Percentiles rank a stretch among this genome's conserved stretches.
These are phyloP conservation scores for Aspergillus homomorphus DNA, from an alignment of 495 filamentous ascomycete species.

Conservation along the genomic window DNA sequence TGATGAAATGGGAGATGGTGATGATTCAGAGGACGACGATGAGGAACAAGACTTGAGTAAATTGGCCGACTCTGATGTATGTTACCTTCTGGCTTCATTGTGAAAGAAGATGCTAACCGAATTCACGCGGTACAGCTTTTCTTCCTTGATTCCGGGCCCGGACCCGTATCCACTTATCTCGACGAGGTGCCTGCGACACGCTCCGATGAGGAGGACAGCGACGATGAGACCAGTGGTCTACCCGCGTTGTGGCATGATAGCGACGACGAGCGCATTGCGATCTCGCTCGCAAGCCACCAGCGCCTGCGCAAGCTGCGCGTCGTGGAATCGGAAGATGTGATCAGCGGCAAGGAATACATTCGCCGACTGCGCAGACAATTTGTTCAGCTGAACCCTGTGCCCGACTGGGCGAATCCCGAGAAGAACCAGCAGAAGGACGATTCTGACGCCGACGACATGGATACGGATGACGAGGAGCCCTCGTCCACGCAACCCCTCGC, in stretches of 20 bases:
- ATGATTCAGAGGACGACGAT: constrained; percentile 22
- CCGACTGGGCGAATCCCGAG: constrained; percentile 67
- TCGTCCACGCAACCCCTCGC: constrained; percentile 72
- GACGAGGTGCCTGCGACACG: constrained; percentile 29
- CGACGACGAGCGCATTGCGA: constrained; percentile 81
- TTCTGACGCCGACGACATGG: constrained; percentile 38
- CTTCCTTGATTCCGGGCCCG: constrained; percentile 63
- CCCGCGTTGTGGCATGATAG: constrained; percentile 86
- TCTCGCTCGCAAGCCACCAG: constrained; percentile 73
- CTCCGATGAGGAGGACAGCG: constrained; percentile 26
- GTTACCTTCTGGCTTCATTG: constrained; percentile 24
- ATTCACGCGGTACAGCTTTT: constrained; percentile 51
- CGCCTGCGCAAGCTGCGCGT: constrained; percentile 77
- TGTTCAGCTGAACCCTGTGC: constrained; percentile 72
- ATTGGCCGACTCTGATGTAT: constrained; percentile 63
- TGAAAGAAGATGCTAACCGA: constrained; percentile 22
- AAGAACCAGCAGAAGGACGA: constrained; percentile 52
- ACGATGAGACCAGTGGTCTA: constrained; percentile 28
- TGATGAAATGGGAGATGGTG: constrained; percentile 35
- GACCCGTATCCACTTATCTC: constrained; percentile 43
- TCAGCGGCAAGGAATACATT: constrained; percentile 83
- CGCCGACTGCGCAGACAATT: constrained; percentile 77
- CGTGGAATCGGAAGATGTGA: constrained; percentile 76
- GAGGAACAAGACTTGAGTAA: constrained; percentile 38
- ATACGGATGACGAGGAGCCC: constrained; percentile 60